Evolutionary conservation across 2,329 filamentous ascomycete species (phyloP), one percentile per base, ranked within the genome.

Genomic region (Hymenoscyphus occultus): DNA sequence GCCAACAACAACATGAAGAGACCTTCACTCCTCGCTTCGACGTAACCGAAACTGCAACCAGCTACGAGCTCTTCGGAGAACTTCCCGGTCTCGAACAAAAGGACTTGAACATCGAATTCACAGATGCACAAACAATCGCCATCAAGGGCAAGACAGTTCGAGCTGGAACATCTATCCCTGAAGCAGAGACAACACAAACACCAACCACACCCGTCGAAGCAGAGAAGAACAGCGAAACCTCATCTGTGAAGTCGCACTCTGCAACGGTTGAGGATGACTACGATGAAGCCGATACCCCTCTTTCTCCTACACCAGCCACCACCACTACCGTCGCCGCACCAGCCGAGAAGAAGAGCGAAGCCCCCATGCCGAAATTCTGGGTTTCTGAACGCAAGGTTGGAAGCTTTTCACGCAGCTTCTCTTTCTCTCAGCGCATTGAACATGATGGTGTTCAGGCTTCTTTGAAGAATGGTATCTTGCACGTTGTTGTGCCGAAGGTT

Each of bases 31-130:
- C 91, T 61, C 88, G 86, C 77, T 94, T 94, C 74, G 90, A 93
- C 72, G 82, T 93, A 66, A 86, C 85, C 74, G 91, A 94, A 80
- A 86, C 84, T 10, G 83, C 84, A 68, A 78, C 85, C 7, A 77
- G 80, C 67, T 94, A 92, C 74, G 88, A 93, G 78, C 87, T 94
- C 31, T 86, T 92, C 73, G 91, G 90, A 72, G 91, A 94, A 78
- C 84, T 94, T 7, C 87, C 90, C 0, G 91, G 91, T 63, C 80
- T 92, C 71, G 83, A 84, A 69, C 89, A 90, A 79, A 84, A 90
- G 71, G 82, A 92, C 73, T 80, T 94, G 73, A 80, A 82, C 73
- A 90, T 93, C 75, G 90, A 93, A 74, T 93, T 93, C 82, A 87
- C 85, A 64, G 90, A 93, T 75, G 82, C 84, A 39, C 89, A 91